Evolutionary conservation across 2,329 filamentous ascomycete genomes (phyloP), one percentile per base, ranked within the genome.

Genomic region (Exophiala aquamarina): DNA sequence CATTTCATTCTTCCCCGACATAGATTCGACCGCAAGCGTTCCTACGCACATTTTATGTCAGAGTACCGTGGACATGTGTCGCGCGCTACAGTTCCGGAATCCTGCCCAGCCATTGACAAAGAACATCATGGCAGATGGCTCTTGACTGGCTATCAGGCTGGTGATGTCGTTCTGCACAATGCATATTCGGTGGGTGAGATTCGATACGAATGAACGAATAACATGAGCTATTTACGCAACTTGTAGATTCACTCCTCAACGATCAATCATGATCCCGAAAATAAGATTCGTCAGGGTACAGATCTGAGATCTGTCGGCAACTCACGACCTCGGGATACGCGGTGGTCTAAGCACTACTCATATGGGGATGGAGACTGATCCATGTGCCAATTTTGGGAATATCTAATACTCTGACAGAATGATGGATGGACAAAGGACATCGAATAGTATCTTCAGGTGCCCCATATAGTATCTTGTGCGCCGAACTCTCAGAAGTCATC

Each of bases 171-270:
- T 3, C 47, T 70, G 35, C 66, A 69, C 44, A 67, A 68, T 43
- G 63, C 66, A 41, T 66, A 70, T 54, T 60, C 60, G 50, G 65
- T 68, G 61, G 32, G 59, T 48, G 20, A 6, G 6, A 11, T 26
- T 26, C 11, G 11, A 6, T 26, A 11, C 23, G 6, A 11, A 26
- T 6, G 11, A 26, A 6, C 11, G n/a, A n/a, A n/a, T n/a, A n/a
- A n/a, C n/a, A n/a, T n/a, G n/a, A n/a, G n/a, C n/a, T 9, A n/a
- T 17, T 15, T 17, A 20, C 15, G 8, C 8, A 9, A 10, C 20
- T 32, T 17, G 4, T 44, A 78, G 76, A 80, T 81, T 14, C 78
- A 81, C 58, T 77, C 78, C 0, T 80, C 77, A 2, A 78, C 75
- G 0, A 67, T 79, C 47, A 82, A 81, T 41, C 67, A 75, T 37